phyloP scores from a whole-genome alignment of 2,329 filamentous ascomycete genomes.

The Nothopassalora personata region DNA sequence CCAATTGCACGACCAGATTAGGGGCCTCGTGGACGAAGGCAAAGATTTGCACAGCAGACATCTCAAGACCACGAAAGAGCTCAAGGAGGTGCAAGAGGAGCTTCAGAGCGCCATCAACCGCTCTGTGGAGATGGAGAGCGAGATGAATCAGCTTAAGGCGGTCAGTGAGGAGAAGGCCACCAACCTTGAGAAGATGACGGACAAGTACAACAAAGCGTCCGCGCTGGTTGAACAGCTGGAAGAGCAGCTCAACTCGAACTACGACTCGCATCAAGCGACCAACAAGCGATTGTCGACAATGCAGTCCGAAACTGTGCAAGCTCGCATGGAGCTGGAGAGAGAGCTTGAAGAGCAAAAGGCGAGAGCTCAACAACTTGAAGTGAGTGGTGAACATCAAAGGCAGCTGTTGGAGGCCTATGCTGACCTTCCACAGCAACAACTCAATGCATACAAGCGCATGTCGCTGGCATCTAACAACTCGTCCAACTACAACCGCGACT shows the following conservation, averaged over 20 bases:
- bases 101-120: slow-evolving; percentile 37
- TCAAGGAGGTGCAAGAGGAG: slow-evolving; percentile 40
- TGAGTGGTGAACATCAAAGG: slow-evolving; percentile 40
- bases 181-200: slow-evolving; percentile 52
- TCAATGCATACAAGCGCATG: slow-evolving; percentile 30
- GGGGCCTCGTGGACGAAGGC: slow-evolving; percentile 41
- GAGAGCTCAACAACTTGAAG: slow-evolving; percentile 72
- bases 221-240: slow-evolving; percentile 92
- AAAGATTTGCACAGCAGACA: slow-evolving; percentile 40
- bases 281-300: slow-evolving; percentile 78
- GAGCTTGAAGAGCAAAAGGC: slow-evolving; percentile 74
- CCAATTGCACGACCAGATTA: slow-evolving; percentile 40
- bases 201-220: slow-evolving; percentile 82
- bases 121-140: slow-evolving; percentile 37
- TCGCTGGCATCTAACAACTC: slow-evolving; percentile 30
- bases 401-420: slow-evolving; percentile 7
- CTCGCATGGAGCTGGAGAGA: slow-evolving; percentile 43
- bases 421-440: slow-evolving; percentile 57
- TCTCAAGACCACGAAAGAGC: slow-evolving; percentile 40
- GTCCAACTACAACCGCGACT: slow-evolving; percentile 39
- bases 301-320: slow-evolving; percentile 43
- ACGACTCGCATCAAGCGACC: slow-evolving; percentile 80
- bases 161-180: slow-evolving; percentile 52
- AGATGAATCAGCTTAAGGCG: slow-evolving; percentile 42
- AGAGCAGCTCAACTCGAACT: slow-evolving; percentile 91